Evolutionary conservation across 2,329 filamentous ascomycete species (phyloP).

Genomic region (Pyricularia sp.): DNA sequence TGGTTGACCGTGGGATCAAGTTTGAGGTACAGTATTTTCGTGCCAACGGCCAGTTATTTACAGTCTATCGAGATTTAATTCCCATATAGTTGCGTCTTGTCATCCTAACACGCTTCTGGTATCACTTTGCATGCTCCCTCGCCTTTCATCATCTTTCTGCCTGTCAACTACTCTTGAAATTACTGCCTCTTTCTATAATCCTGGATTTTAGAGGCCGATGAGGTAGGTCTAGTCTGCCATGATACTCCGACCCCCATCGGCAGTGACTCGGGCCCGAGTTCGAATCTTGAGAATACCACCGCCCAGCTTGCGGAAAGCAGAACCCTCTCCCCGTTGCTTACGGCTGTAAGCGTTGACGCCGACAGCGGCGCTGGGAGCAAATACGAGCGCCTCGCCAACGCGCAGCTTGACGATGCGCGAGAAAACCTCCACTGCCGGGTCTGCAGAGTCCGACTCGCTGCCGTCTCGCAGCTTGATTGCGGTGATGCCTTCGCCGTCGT

Average conservation of each 20-base stretch:
- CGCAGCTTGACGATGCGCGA: slow-evolving; percentile 29
- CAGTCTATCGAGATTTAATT: no score
- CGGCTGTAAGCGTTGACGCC: slow-evolving; percentile 16
- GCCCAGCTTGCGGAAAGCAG: slow-evolving; percentile 19
- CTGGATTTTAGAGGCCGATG: neutral
- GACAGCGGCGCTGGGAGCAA: slow-evolving; percentile 32
- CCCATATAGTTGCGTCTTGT: neutral
- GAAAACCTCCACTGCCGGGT: slow-evolving; percentile 25
- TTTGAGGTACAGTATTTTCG: no score
- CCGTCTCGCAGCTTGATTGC: neutral
- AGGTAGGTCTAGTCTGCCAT: slow-evolving; percentile 22
- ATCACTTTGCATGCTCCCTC: neutral
- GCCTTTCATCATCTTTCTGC: neutral
- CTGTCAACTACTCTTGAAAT: neutral
- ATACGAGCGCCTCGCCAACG: slow-evolving; percentile 36
- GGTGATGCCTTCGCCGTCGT: slow-evolving; percentile 2
- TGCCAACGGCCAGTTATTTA: no score
- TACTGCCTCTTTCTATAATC: neutral
- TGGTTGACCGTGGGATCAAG: no score
- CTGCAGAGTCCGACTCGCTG: neutral
- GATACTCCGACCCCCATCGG: slow-evolving; percentile 34
- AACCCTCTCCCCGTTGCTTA: neutral
- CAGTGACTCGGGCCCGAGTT: slow-evolving; percentile 30
- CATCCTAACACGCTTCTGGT: neutral
- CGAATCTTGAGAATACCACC: slow-evolving; percentile 29